phyloP scores from a whole-genome alignment of 768 basidiomycete genomes.

The Macrolepiota dolichaula region DNA sequence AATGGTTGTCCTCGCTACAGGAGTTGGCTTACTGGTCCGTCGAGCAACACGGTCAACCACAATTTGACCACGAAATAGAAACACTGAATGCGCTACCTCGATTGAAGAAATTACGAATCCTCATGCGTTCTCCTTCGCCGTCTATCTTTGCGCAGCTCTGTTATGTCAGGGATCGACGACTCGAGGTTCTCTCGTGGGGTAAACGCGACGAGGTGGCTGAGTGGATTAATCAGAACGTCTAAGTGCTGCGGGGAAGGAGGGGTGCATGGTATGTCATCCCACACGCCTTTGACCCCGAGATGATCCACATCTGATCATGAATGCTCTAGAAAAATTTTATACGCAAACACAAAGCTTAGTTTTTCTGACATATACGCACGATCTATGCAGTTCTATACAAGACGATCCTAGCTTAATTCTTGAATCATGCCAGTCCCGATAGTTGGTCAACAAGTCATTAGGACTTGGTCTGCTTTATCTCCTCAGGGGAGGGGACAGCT shows the following conservation, averaged over 20 bases:
- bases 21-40: constrained; percentile 8
- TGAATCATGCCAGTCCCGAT: too few relatives aligned
- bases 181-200: neutral
- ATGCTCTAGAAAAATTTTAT: neutral
- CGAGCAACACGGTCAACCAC: neutral
- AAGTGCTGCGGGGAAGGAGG: too few relatives aligned
- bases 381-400: too few relatives aligned
- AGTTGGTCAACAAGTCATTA: too few relatives aligned
- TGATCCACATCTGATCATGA: neutral
- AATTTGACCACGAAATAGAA: neutral
- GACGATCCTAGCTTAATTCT: too few relatives aligned
- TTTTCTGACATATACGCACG: too few relatives aligned
- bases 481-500: too few relatives aligned
- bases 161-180: neutral
- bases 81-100: neutral
- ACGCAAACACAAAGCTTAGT: neutral
- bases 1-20: constrained; percentile 3
- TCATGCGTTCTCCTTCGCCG: neutral
- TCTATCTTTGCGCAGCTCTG: neutral
- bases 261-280: neutral
- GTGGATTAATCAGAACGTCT: neutral
- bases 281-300: neutral
- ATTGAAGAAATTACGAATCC: neutral
- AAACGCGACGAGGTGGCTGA: neutral
- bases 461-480: too few relatives aligned